Evolutionary conservation across 2,329 filamentous ascomycete genomes (phyloP).

Genomic region (Aspergillus vadensis): DNA sequence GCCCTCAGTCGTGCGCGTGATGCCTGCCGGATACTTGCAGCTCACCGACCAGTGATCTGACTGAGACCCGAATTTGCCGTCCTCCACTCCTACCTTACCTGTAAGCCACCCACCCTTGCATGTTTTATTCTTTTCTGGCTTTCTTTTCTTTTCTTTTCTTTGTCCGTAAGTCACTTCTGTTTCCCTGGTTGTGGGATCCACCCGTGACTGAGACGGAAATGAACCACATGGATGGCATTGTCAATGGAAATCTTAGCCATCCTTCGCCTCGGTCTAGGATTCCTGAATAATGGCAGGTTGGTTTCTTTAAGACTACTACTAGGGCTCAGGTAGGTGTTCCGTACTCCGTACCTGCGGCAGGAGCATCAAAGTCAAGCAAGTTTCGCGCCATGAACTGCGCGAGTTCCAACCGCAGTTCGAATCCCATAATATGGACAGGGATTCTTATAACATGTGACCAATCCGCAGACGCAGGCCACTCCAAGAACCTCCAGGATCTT

Average conservation of each 20-base stretch:
- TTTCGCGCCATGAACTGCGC: conserved; percentile 11
- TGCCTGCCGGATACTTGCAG: conserved; percentile 35
- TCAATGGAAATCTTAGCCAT: not conserved
- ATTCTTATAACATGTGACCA: conserved; percentile 16
- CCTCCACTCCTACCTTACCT: conserved; percentile 4
- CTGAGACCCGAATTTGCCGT: conserved; percentile 1
- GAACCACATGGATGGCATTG: not conserved
- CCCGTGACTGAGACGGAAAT: not conserved
- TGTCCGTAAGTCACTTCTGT: not conserved
- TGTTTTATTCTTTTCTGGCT: too few relatives aligned
- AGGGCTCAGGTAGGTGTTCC: not conserved
- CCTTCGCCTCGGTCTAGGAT: not conserved
- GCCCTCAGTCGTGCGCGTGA: conserved; percentile 29
- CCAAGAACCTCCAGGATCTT: not conserved
- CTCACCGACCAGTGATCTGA: conserved; percentile 13
- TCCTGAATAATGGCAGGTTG: not conserved
- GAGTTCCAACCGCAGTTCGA: conserved; percentile 6
- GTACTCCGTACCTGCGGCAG: not conserved
- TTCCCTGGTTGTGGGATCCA: not conserved
- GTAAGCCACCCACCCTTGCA: conserved; percentile 12
- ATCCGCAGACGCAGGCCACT: conserved; percentile 7
- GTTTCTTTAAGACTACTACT: not conserved
- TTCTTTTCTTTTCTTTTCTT: not conserved
- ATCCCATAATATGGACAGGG: conserved; percentile 18
- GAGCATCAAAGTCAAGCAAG: not conserved